phyloP scores from a whole-genome alignment of 768 basidiomycete species.

The Lactarius hengduanensis region DNA sequence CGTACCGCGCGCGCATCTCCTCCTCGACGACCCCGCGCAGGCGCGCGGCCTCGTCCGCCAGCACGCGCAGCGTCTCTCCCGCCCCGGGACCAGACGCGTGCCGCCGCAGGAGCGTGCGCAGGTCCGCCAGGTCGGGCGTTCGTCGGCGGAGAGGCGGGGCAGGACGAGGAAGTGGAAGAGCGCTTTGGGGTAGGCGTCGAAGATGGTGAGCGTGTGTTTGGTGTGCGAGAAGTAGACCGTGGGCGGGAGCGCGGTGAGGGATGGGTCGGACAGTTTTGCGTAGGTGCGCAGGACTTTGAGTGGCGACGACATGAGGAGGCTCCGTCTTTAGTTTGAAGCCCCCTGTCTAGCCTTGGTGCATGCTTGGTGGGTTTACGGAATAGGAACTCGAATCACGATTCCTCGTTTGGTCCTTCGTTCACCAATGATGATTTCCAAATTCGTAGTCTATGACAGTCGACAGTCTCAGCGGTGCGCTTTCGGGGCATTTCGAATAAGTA shows the following conservation, averaged over 20 bases:
- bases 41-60: slow-evolving; percentile 56
- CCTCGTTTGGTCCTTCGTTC: too few relatives aligned
- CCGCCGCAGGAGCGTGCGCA: slow-evolving; percentile 15
- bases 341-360: too few relatives aligned
- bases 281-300: slow-evolving; percentile 62
- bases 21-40: slow-evolving; percentile 62
- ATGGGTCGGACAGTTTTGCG: slow-evolving; percentile 48
- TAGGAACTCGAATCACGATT: too few relatives aligned
- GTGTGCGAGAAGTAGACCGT: slow-evolving; percentile 61
- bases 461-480: too few relatives aligned
- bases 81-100: slow-evolving; percentile 40
- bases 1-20: slow-evolving; percentile 76
- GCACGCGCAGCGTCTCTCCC: slow-evolving; percentile 42
- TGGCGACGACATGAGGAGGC: background rate
- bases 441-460: too few relatives aligned
- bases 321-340: background rate
- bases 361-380: too few relatives aligned
- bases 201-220: slow-evolving; percentile 58
- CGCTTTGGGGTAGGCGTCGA: slow-evolving; percentile 78
- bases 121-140: slow-evolving; percentile 4
- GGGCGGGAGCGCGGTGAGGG: slow-evolving; percentile 45
- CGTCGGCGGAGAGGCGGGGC: slow-evolving; percentile 50
- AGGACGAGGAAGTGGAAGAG: slow-evolving; percentile 87
- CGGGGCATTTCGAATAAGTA: too few relatives aligned
- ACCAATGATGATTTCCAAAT: too few relatives aligned